These are phyloP conservation scores for Claviceps paspali DNA, from an alignment of 2,329 filamentous ascomycete species.

Conservation along the genomic window DNA sequence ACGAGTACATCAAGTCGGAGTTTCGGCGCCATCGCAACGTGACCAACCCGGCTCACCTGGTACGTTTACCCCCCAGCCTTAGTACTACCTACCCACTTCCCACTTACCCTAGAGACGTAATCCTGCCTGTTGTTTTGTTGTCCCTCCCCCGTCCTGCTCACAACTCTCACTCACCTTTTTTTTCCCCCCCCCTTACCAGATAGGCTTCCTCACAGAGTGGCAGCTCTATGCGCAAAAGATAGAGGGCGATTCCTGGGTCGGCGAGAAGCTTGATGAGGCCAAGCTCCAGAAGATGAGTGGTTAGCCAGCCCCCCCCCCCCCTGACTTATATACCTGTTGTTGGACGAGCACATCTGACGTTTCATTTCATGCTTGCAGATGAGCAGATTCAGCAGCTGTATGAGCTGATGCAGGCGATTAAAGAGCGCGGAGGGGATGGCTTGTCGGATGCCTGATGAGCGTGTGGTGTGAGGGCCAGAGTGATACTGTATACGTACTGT, in stretches of 20 bases:
- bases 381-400: constrained; percentile 90
- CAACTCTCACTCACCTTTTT: background rate
- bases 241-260: constrained; percentile 75
- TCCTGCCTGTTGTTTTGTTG: too few relatives aligned
- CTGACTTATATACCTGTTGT: too few relatives aligned
- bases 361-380: too few relatives aligned
- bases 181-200: constrained; percentile 33
- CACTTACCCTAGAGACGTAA: too few relatives aligned
- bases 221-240: constrained; percentile 87
- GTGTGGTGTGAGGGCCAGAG: background rate
- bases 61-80: constrained; percentile 24
- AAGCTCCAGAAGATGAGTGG: constrained; percentile 93
- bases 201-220: constrained; percentile 94
- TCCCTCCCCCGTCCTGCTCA: too few relatives aligned
- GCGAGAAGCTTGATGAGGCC: constrained; percentile 63
- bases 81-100: too few relatives aligned
- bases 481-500: too few relatives aligned
- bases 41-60: constrained; percentile 85
- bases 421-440: constrained; percentile 18
- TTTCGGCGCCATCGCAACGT: constrained; percentile 71
- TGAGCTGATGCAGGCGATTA: constrained; percentile 78
- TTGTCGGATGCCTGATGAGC: constrained; percentile 13
- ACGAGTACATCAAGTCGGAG: constrained; percentile 86
- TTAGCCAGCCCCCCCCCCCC: too few relatives aligned
- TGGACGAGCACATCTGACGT: too few relatives aligned